Evolutionary conservation across 2,329 filamentous ascomycete species (phyloP).

Genomic region (Dactylonectria macrodidyma): DNA sequence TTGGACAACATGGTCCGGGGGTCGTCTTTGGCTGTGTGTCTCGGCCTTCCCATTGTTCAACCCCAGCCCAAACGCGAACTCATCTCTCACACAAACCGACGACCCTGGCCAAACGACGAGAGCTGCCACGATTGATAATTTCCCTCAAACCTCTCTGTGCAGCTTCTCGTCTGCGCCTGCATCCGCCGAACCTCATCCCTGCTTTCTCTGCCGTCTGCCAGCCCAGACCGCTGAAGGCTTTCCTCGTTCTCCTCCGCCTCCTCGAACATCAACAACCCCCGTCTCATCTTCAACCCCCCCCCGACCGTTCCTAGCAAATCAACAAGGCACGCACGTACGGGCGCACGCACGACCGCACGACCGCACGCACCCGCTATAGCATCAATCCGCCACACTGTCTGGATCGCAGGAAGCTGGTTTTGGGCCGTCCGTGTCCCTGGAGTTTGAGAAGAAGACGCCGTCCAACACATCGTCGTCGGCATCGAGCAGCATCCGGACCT

Average conservation of each 20-base stretch:
- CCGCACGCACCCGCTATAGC: constrained; percentile 36
- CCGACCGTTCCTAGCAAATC: constrained; percentile 16
- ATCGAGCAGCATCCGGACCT: constrained; percentile 44
- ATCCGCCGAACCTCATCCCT: constrained; percentile 8
- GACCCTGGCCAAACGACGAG: constrained; percentile 3
- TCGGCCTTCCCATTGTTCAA: constrained; percentile 35
- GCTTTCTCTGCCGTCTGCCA: constrained; percentile 8
- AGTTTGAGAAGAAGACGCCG: constrained; percentile 51
- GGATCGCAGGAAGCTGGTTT: constrained; percentile 50
- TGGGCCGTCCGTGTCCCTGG: constrained; percentile 55
- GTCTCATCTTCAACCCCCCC: constrained; percentile 26
- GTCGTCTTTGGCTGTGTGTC: constrained; percentile 10
- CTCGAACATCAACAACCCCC: constrained; percentile 27
- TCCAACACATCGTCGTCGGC: constrained; percentile 46
- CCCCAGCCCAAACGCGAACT: constrained; percentile 17
- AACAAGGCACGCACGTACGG: constrained; percentile 18
- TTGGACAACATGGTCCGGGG: constrained; percentile 28
- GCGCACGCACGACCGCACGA: constrained; percentile 29
- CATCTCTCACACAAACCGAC: constrained; percentile 12
- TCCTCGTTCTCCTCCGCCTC: constrained; percentile 24
- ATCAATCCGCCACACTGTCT: constrained; percentile 58
- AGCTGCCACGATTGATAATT: constrained; percentile 22
- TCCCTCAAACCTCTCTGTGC: constrained; percentile 1
- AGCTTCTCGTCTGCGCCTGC: not conserved
- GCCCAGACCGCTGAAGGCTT: constrained; percentile 36